Evolutionary conservation across 1,139 yeast species (phyloP).

Genomic region (Lodderomyces orthopsilosis): DNA sequence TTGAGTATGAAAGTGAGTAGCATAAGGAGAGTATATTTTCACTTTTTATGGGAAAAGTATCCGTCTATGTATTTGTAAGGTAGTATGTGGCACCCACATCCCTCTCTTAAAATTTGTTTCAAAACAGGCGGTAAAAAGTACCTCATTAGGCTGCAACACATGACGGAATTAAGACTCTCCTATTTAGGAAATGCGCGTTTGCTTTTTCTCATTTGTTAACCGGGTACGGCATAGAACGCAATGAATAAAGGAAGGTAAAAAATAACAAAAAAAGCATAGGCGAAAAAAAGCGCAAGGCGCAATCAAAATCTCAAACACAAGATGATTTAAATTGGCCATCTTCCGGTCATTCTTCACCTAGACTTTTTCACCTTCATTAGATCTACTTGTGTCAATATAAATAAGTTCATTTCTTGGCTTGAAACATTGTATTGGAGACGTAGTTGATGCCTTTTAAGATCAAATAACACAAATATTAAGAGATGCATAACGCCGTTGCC

Average conservation of each 20-base stretch:
- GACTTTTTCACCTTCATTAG: neutral
- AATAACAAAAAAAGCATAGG: neutral
- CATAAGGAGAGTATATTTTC: neutral
- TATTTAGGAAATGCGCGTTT: neutral
- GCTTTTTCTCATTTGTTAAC: neutral
- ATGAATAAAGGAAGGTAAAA: too few relatives aligned
- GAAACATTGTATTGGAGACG: neutral
- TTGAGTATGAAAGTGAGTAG: constrained; percentile 14
- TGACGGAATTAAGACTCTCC: neutral
- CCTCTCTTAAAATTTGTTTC: too few relatives aligned
- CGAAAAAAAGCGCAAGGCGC: neutral
- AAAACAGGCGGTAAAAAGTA: neutral
- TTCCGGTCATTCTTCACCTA: too few relatives aligned
- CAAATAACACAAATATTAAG: neutral
- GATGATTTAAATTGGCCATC: neutral
- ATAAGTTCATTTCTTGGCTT: neutral
- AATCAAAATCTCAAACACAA: neutral
- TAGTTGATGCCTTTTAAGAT: neutral
- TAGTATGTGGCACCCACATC: too few relatives aligned
- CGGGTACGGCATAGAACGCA: neutral
- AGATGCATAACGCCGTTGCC: constrained; percentile 38
- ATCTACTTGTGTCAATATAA: neutral
- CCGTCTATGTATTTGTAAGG: too few relatives aligned
- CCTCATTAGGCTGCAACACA: neutral
- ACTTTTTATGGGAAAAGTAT: neutral